These are phyloP conservation scores for Scheffersomyces stipitis DNA, from an alignment of 805 yeast genomes.

Conservation along the genomic window DNA sequence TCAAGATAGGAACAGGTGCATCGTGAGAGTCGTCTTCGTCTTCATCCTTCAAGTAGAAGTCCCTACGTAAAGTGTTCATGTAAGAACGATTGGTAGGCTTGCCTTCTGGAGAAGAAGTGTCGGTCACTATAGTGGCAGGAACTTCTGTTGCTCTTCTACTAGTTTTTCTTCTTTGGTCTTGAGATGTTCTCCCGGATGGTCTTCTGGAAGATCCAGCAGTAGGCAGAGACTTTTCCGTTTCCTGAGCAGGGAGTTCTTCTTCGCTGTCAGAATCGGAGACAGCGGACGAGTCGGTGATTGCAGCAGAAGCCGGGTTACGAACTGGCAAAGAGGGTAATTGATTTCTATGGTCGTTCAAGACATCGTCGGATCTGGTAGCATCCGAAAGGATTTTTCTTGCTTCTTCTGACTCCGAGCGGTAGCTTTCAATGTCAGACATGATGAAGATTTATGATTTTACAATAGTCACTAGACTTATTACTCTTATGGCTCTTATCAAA, in stretches of 20 bases:
- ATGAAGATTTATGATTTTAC: neutral
- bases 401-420: slow-evolving; percentile 24
- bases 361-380: slow-evolving; percentile 28
- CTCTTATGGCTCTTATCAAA: no score
- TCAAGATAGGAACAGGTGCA: slow-evolving; percentile 12
- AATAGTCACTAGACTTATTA: no score
- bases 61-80: slow-evolving; percentile 16
- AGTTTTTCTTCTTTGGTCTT: no score
- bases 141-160: slow-evolving; percentile 1
- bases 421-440: slow-evolving; percentile 45
- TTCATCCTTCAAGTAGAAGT: slow-evolving; percentile 15
- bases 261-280: slow-evolving; percentile 17
- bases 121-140: neutral
- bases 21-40: slow-evolving; percentile 16
- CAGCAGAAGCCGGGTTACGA: slow-evolving; percentile 5
- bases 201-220: neutral
- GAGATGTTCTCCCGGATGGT: no score
- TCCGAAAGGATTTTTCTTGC: slow-evolving; percentile 6
- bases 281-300: slow-evolving; percentile 8
- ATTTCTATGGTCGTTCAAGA: slow-evolving; percentile 41
- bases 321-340: slow-evolving; percentile 35
- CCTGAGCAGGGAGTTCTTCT: slow-evolving; percentile 1
- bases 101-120: slow-evolving; percentile 1
- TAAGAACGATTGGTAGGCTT: slow-evolving; percentile 5
- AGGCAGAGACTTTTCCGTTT: neutral